These are phyloP conservation scores for Poteriospumella lacustris DNA, from an alignment of 108 stramenopile genomes.

Conservation along the genomic window DNA sequence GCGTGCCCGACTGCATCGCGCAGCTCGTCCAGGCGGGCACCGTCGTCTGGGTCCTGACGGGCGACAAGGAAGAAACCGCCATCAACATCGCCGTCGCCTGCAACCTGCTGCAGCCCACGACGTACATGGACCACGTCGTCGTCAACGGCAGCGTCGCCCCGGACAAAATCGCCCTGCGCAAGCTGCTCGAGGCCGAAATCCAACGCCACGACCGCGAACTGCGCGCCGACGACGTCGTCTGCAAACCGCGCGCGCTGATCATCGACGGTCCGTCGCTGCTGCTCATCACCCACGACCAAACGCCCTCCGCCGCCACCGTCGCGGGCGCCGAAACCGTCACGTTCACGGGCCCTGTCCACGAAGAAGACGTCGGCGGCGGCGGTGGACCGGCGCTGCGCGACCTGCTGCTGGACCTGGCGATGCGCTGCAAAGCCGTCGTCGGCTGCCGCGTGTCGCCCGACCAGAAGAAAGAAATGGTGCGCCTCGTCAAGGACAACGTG, in stretches of 20 bases:
- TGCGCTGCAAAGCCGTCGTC: conserved; percentile 47
- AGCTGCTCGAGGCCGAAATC: conserved; percentile 22
- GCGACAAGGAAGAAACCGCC: conserved; percentile 65
- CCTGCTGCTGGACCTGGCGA: conserved; percentile 21
- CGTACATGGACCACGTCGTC: conserved; percentile 31
- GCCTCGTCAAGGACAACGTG: conserved; percentile 41
- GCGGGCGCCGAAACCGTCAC: conserved; percentile 21
- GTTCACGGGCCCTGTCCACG: conserved; percentile 29
- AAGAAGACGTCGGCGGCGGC: background rate
- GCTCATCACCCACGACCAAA: conserved; percentile 20
- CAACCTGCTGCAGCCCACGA: conserved; percentile 39
- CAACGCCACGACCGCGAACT: background rate
- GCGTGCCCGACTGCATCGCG: conserved; percentile 52
- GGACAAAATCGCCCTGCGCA: background rate
- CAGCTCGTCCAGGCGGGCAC: conserved; percentile 34
- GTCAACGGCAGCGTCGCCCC: background rate
- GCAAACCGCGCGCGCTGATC: conserved; percentile 40
- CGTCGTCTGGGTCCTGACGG: conserved; percentile 59
- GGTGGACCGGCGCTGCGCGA: background rate
- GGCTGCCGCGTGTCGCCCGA: conserved; percentile 58
- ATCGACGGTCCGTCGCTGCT: conserved; percentile 51
- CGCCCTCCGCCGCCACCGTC: background rate
- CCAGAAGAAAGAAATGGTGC: conserved; percentile 57
- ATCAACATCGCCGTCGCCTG: conserved; percentile 59
- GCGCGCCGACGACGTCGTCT: background rate